Base-by-base conservation (phyloP, 2,329 filamentous ascomycete species). In the Alternaria angustiovoidea region DNA sequence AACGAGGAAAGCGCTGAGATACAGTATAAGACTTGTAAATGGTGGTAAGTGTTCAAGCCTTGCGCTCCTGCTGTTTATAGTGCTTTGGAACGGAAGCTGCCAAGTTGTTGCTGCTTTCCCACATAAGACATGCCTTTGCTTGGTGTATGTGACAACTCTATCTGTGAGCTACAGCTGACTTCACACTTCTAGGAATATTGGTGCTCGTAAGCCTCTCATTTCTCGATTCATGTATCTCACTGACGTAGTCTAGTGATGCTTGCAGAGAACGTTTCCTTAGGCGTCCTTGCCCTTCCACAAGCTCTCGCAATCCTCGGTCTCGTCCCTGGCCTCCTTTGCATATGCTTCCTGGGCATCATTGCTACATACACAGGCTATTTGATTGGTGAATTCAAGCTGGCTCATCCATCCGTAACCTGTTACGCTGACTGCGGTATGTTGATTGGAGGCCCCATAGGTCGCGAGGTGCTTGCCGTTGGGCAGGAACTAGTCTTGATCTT, bases 361-460 rank as follows among this genome's bases (percentile, higher is more conserved):
- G 81, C 87, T 2, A 86, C 83, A n/a, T 89, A 88, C 69, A 87
- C 86, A 2, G 86, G 87, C 46, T 87, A 84, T 67, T 81, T 88
- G 5, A 83, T 89, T 48, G 87, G 85, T 18, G 83, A 87, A 67
- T 87, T 88, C 78, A 87, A 86, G 67, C 75, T 83, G 54, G 77
- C 73, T 43, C 83, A 85, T 68, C 88, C 89, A 2, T 79, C 87
- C 14, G 83, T 91, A 51, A 83, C 85, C 42, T 88, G 87, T 69
- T 91, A 91, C 73, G 87, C 88, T 22, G 90, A 92, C 68, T 89
- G 88, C 14, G 89, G 88, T 2, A 80, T 84, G 44, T 80, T 91
- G 48, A 80, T 92, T 51, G 81, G 83, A 59, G 90, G 90, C 8
- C 80, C 78, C 18, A 79, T 86, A 39, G 88, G 88, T 1, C 85